Base-by-base conservation (phyloP, 306 rosid genomes). In the Dalbergia cochinchinensis region DNA sequence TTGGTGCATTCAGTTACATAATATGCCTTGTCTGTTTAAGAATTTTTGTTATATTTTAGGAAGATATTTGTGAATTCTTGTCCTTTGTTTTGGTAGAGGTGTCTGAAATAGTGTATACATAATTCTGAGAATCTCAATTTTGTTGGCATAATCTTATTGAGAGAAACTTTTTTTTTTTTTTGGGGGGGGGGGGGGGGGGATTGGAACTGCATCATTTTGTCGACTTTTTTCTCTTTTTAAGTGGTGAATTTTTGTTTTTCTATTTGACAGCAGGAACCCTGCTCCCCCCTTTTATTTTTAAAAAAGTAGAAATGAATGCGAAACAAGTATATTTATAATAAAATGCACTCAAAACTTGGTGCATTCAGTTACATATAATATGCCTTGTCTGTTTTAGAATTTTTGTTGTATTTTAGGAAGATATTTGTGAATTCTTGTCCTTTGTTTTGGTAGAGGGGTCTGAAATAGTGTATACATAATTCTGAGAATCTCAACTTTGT, bases 341-440 rank as follows among this genome's bases (percentile, higher is more conserved):
- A 69, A 42, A 51, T 7, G 58, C 47, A 14, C 67, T 59, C 13
- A 14, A 71, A 63, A 57, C 55, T 20, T 65, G 18, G 54, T 64
- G 14, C 66, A 37, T 31, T 63, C 42, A 70, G 7, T 77, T 71
- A 60, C 76, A 66, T 74, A 61, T n/a, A n/a, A 58, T 50, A 39
- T 75, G 41, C 41, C 48, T 39, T 65, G 6, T 50, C 54, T 47
- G 73, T 54, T 79, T 39, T 62, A 61, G 64, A 79, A 66, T 33
- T 57, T 50, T 35, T 31, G 63, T 33, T 48, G 11, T 37, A 59
- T 60, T 26, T 59, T 77, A 50, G 37, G 47, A 70, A 54, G 58
- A 26, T n/a, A 60, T 69, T 53, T 55, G 16, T 73, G 62, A 70
- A 41, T 34, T 82, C 41, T 39, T 69, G 45, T 34, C 11, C 14